Evolutionary conservation across 306 rosid species (phyloP), one percentile per base, ranked within the genome.

Genomic region (Quillaja saponaria): DNA sequence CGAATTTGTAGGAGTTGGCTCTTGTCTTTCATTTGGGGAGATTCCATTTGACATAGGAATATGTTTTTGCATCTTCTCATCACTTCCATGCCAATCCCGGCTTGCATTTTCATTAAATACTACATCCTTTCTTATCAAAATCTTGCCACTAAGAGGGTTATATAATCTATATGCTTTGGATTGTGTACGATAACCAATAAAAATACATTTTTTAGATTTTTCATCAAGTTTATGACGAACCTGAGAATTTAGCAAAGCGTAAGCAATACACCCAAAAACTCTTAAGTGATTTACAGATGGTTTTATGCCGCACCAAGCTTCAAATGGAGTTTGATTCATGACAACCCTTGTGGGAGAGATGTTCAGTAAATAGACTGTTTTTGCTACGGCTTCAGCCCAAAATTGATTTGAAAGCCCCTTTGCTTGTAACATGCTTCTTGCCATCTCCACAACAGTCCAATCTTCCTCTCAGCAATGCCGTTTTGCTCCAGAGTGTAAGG

Each of bases 101-200:
- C 20, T 42, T 42, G 38, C 66, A 6, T 61, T 15, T 45, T 44
- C 41, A 42, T 44, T 4, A 14, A 61, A 44, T 7, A 44, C 40
- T 21, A 45, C 66, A 61, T 61, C 34, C 40, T 8, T 45, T 2
- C 39, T 61, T 18, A 21, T 44, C 7, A 55, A 25, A 6, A 33
- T 40, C 19, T 55, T 55, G 20, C 61, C 44, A 31, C 61, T 55
- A 37, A 57, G 28, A 37, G 46, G 47, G 21, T 61, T 61, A n/a
- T 44, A 61, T 44, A 25, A 8, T 7, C 51, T 20, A 59, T 59
- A 59, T 41, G 51, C 64, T 38, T 58, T 58, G 49, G 64, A 58
- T 58, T 58, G 49, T 2, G 64, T 25, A 25, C 31, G 4, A 25
- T 25, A 25, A 25, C 31, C 31, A 25, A 25, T 25, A 25, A 25